Percentiles rank a stretch among this genome's conserved stretches.
phyloP scores from a whole-genome alignment of 768 basidiomycete species.

The Amanita pseudoporphyria region DNA sequence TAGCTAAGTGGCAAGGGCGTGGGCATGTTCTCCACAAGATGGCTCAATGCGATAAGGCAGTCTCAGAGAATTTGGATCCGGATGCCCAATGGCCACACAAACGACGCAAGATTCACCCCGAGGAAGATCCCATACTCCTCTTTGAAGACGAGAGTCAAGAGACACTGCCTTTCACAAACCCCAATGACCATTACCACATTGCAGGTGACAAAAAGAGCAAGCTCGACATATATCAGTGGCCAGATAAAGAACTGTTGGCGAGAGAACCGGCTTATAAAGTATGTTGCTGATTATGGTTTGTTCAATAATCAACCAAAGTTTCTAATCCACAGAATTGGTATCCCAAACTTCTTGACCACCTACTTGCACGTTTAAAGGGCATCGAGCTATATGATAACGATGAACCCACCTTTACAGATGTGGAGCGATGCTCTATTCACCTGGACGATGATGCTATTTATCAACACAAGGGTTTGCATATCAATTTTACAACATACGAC shows the following conservation, averaged over 20 bases:
- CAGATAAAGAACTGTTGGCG: too few species aligned
- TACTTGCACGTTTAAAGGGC: neutral
- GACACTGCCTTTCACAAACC: too few species aligned
- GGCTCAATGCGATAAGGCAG: neutral
- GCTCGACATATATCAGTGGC: too few species aligned
- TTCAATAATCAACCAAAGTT: too few species aligned
- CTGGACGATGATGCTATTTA: neutral
- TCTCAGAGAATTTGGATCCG: neutral
- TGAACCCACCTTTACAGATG: neutral
- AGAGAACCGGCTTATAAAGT: too few species aligned
- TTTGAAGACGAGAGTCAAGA: too few species aligned
- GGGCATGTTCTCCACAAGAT: neutral
- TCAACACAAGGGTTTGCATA: neutral
- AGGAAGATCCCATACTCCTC: too few species aligned
- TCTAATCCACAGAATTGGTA: neutral
- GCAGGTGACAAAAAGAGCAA: too few species aligned
- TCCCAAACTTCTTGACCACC: neutral
- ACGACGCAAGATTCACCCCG: too few species aligned
- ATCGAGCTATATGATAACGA: neutral
- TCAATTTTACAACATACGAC: neutral
- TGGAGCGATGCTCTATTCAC: neutral
- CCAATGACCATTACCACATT: too few species aligned
- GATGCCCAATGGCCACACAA: too few species aligned
- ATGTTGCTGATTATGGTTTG: too few species aligned
- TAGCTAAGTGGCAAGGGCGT: conserved; percentile 6